Evolutionary conservation across 2,329 filamentous ascomycete genomes (phyloP).

Genomic region (Conoideocrella luteorostrata): DNA sequence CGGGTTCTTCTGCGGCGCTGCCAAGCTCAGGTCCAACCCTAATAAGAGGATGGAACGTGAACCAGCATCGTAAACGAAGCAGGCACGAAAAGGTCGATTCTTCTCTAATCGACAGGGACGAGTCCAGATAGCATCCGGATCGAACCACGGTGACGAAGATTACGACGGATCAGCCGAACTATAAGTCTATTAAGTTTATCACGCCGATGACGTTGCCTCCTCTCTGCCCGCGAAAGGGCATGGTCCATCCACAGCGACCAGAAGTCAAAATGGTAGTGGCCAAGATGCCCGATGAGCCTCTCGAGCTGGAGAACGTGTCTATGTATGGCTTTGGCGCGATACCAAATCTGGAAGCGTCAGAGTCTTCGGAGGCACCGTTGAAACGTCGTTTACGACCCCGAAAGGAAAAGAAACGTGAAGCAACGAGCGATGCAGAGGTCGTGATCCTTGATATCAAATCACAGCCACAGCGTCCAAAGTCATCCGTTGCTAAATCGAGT

Average conservation of each 20-base stretch:
- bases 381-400: slow-evolving; percentile 10
- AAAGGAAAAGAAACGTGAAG: neutral
- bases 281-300: slow-evolving; percentile 5
- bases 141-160: slow-evolving; percentile 16
- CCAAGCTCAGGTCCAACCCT: slow-evolving; percentile 49
- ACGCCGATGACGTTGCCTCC: slow-evolving; percentile 8
- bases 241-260: slow-evolving; percentile 3
- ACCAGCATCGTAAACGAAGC: slow-evolving; percentile 31
- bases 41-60: slow-evolving; percentile 51
- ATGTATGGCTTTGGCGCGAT: slow-evolving; percentile 16
- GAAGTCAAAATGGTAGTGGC: slow-evolving; percentile 13
- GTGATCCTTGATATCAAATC: neutral
- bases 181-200: slow-evolving; percentile 3
- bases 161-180: slow-evolving; percentile 1
- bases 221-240: slow-evolving; percentile 5
- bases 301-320: slow-evolving; percentile 6
- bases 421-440: neutral
- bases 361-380: slow-evolving; percentile 5
- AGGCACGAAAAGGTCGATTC: slow-evolving; percentile 26
- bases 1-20: slow-evolving; percentile 46
- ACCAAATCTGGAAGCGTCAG: slow-evolving; percentile 10
- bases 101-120: slow-evolving; percentile 29
- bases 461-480: neutral
- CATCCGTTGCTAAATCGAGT: neutral
- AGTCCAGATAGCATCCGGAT: slow-evolving; percentile 31